A percentile compares a stretch with the other conserved stretches of the same genome.
Conservation (phyloP, 169 alveolate species). For the Perkinsus olseni region DNA sequence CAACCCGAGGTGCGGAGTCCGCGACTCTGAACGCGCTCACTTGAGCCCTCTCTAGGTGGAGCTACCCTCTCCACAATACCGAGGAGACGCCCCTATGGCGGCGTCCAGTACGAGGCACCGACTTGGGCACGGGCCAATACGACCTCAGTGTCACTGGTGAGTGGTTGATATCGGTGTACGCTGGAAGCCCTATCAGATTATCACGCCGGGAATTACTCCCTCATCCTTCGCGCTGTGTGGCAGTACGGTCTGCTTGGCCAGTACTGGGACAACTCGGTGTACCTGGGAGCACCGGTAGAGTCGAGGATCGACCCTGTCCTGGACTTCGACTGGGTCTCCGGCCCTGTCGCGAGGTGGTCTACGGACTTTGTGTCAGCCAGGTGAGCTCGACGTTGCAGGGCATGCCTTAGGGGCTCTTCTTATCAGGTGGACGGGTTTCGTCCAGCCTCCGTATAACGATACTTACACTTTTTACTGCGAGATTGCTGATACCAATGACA, state of each 20-base stretch:
- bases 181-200: neutral
- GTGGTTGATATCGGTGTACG: neutral
- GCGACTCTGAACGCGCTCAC: neutral
- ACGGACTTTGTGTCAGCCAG: neutral
- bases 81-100: neutral
- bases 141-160: neutral
- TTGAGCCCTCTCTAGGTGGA: neutral
- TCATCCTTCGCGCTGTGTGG: neutral
- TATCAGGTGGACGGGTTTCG: neutral
- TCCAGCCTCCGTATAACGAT: neutral
- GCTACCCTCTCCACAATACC: neutral
- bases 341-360: neutral
- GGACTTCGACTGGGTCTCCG: neutral
- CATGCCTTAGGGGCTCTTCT: neutral
- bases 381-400: neutral
- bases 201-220: neutral
- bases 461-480: neutral
- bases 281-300: neutral
- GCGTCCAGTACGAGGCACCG: neutral
- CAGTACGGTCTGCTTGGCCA: neutral
- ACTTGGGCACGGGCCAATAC: neutral
- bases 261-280: neutral
- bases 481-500: neutral
- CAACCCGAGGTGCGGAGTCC: neutral
- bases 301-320: neutral